These are phyloP conservation scores for Carex arenaria DNA, from an alignment of 202 grass and related monocot genomes.

Conservation along the genomic window DNA sequence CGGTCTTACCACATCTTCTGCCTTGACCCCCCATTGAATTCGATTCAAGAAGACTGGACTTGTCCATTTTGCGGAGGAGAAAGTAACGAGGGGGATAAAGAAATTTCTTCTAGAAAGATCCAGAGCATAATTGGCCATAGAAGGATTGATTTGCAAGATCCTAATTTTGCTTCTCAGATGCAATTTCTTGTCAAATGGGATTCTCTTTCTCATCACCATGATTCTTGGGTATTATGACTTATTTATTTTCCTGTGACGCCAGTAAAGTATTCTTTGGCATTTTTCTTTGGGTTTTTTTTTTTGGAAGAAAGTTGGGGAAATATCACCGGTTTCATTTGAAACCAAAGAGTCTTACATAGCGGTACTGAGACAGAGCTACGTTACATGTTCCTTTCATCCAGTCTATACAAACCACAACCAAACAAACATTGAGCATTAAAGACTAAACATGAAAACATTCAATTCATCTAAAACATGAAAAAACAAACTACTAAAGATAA, in stretches of 20 bases:
- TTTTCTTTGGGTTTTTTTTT: conserved; percentile 10
- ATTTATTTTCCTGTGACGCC: not conserved
- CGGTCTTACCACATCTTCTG: conserved; percentile 46
- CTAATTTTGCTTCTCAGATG: conserved; percentile 30
- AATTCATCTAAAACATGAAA: not conserved
- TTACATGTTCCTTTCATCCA: not conserved
- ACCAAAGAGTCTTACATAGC: not conserved
- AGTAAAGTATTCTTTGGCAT: not conserved
- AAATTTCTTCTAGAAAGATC: conserved; percentile 36
- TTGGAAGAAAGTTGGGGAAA: not conserved
- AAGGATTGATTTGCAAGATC: conserved; percentile 27
- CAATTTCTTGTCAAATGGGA: conserved; percentile 65
- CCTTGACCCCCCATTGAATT: conserved; percentile 36
- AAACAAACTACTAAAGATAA: not conserved
- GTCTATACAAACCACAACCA: not conserved
- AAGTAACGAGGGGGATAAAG: conserved; percentile 5
- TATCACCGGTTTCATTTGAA: not conserved
- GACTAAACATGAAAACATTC: not conserved
- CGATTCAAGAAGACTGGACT: conserved; percentile 17
- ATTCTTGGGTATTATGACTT: conserved; percentile 50
- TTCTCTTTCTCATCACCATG: conserved; percentile 62
- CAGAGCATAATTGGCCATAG: conserved; percentile 50
- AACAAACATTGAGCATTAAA: not conserved
- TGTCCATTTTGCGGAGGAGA: conserved; percentile 34
- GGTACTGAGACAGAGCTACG: not conserved